Evolutionary conservation across 805 yeast species (phyloP).

Genomic region (Yarrowia alimentaria): DNA sequence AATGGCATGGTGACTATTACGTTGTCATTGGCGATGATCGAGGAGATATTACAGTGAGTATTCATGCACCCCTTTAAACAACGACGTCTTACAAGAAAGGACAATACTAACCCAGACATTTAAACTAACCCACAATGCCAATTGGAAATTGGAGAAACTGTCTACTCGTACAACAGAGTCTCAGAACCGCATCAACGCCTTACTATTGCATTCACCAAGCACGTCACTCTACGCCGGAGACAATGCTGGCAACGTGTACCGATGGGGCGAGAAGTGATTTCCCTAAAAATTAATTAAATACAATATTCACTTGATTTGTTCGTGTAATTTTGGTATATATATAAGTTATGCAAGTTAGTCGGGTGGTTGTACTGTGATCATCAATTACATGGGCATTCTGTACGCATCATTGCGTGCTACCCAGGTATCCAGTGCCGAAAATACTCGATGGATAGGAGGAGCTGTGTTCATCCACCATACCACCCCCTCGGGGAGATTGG

Average conservation of each 20-base stretch:
- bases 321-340: not conserved
- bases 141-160: conserved; percentile 13
- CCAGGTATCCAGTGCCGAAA: conserved; percentile 14
- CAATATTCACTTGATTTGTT: no score
- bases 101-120: conserved; percentile 19
- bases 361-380: not conserved
- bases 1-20: conserved; percentile 15
- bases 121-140: conserved; percentile 19
- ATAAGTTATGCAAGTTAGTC: not conserved
- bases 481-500: conserved; percentile 10
- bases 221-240: conserved; percentile 24
- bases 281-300: no score
- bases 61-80: no score
- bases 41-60: conserved; percentile 23
- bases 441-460: conserved; percentile 4
- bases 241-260: conserved; percentile 21
- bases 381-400: conserved; percentile 9
- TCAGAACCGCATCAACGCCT: conserved; percentile 10
- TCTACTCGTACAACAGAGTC: not conserved
- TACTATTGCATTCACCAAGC: conserved; percentile 24
- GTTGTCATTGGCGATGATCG: conserved; percentile 18
- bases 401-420: conserved; percentile 15
- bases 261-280: conserved; percentile 22
- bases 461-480: conserved; percentile 24
- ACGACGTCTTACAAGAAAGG: not conserved